Base-by-base conservation (phyloP, 805 yeast species). In the Starmerella cellae region DNA sequence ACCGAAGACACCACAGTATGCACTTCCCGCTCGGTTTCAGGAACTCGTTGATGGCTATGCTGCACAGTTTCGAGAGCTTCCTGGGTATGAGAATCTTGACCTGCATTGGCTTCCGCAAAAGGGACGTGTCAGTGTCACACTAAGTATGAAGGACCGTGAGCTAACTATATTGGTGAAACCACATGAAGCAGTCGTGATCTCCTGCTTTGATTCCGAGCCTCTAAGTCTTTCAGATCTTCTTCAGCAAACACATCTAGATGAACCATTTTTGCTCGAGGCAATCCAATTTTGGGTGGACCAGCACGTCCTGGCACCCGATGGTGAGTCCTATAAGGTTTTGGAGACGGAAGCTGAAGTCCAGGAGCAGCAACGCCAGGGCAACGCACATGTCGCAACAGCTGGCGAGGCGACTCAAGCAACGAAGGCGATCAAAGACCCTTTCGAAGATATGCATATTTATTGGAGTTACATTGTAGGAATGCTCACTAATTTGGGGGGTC, bases 171-270 rank as follows among this genome's bases (percentile, higher is more conserved):
- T 64, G 5, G 94, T 80, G 0, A 58, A 79, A 1, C 79, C 94
- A 0, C 80, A 74, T 31, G 75, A 75, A 48, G 93, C 91, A 1
- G 63, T 79, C 0, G 71, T 82, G 3, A 70, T 82, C 8, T 56
- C 37, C 5, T 44, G 40, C 3, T 46, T 46, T 18, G 44, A 34
- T 1, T 55, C 50, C 6, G 26, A 60, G 16, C 5, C 39, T 5
- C 38, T 67, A 3, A 49, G 69, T 0, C 43, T 66, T 3, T 60
- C 54, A 6, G 57, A 62, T 3, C 56, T 75, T 3, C 45, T 54
- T 17, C 48, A 50, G 35, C 46, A 52, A 13, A 58, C 77, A 16
- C 60, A 63, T 2, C 67, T 79, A 68, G 59, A 65, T 1, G 56
- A 62, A 3, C 62, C 64, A 14, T 38, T 60, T 14, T 74, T 71